These are phyloP conservation scores for Rhizopus sp. DNA, from an alignment of 371 early-diverging fungal genomes.

Conservation along the genomic window DNA sequence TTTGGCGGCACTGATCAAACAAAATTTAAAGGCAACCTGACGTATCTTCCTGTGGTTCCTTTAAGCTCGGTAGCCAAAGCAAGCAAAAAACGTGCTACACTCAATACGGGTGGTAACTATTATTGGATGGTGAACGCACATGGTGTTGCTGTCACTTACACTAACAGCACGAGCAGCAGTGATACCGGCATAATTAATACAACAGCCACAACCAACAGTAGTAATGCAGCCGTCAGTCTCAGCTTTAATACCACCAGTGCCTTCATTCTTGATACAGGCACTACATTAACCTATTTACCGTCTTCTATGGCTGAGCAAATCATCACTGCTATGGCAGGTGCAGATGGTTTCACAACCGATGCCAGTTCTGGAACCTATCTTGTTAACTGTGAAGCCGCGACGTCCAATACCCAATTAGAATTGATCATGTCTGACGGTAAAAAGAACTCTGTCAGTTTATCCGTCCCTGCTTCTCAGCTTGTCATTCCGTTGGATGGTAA, in stretches of 20 bases:
- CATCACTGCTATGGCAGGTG: constrained; percentile 23
- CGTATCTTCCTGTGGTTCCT: constrained; percentile 45
- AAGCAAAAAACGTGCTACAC: constrained; percentile 5
- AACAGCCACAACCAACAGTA: not conserved
- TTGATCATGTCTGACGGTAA: constrained; percentile 18
- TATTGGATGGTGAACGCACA: constrained; percentile 54
- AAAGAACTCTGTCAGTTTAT: constrained; percentile 24
- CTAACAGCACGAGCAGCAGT: not conserved
- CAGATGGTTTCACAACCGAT: constrained; percentile 20
- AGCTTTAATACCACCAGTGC: constrained; percentile 17
- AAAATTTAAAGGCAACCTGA: constrained; percentile 55
- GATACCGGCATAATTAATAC: not conserved
- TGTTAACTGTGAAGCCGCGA: constrained; percentile 24
- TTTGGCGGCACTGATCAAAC: constrained; percentile 60
- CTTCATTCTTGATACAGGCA: constrained; percentile 51
- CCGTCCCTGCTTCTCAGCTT: constrained; percentile 35
- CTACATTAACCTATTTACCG: constrained; percentile 50
- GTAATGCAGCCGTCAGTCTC: not conserved
- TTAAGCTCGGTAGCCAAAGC: constrained; percentile 8
- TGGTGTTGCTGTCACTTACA: constrained; percentile 28
- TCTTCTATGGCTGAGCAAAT: constrained; percentile 24
- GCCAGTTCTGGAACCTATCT: constrained; percentile 25
- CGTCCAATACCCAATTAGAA: constrained; percentile 16
- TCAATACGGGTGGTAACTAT: constrained; percentile 20
- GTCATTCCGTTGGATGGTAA: constrained; percentile 39